These are phyloP conservation scores for Perilla frutescens DNA, from an alignment of 257 asterid species.

Conservation along the genomic window DNA sequence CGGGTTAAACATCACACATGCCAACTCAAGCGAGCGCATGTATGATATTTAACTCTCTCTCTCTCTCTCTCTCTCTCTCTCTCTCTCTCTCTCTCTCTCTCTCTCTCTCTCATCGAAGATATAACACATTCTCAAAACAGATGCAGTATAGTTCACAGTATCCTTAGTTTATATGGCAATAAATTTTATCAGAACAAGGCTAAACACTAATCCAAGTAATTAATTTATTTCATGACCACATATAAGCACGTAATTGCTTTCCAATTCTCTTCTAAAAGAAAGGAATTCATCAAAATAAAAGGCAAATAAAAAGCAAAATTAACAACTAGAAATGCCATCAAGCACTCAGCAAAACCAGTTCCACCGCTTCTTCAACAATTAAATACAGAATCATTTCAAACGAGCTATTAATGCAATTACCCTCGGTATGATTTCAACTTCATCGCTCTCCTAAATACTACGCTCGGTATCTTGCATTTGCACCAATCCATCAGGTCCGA, in stretches of 20 bases:
- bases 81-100: no score
- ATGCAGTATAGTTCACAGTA: background rate
- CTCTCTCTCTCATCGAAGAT: no score
- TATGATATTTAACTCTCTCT: background rate
- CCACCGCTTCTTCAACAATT: background rate
- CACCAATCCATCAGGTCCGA: constrained; percentile 1
- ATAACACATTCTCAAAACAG: background rate
- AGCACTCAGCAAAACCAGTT: constrained; percentile 12
- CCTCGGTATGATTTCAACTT: no score
- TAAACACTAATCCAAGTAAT: background rate
- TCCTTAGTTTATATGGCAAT: background rate
- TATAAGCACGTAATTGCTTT: background rate
- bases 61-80: no score
- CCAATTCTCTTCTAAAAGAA: constrained; percentile 9
- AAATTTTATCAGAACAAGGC: background rate
- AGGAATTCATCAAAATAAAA: background rate
- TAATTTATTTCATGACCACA: background rate
- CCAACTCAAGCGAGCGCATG: background rate
- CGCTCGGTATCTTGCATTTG: background rate
- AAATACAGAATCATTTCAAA: background rate
- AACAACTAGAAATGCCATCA: background rate
- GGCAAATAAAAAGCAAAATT: background rate
- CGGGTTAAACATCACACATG: background rate
- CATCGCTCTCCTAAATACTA: background rate
- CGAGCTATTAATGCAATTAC: background rate